Conservation (phyloP, 2,329 filamentous ascomycete genomes). For the Atkinsonella hypoxylon region DNA sequence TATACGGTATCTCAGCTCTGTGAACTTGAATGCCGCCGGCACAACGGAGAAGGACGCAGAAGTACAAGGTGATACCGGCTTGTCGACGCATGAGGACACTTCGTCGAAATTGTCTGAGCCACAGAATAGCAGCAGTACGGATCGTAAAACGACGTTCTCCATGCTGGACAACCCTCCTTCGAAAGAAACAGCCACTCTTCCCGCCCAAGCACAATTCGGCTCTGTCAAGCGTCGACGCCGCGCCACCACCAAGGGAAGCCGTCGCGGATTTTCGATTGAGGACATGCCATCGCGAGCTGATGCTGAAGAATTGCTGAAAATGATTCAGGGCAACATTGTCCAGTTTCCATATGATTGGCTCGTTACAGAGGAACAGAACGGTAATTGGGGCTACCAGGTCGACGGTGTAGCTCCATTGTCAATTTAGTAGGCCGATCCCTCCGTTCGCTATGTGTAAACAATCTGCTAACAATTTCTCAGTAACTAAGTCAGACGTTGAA, state of each 20-base stretch:
- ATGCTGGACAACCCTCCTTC: conserved; percentile 36
- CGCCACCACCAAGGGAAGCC: conserved; percentile 57
- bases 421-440: conserved; percentile 65
- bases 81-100: conserved; percentile 34
- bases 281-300: conserved; percentile 65
- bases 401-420: conserved; percentile 92
- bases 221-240: conserved; percentile 53
- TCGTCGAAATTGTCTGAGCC: conserved; percentile 21
- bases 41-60: conserved; percentile 1
- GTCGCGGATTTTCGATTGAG: conserved; percentile 54
- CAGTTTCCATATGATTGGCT: conserved; percentile 96
- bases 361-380: conserved; percentile 77
- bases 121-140: conserved; percentile 27
- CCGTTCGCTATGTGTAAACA: too few relatives aligned
- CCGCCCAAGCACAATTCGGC: conserved; percentile 24
- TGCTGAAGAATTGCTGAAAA: conserved; percentile 66
- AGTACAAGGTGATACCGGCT: conserved; percentile 27
- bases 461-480: not conserved
- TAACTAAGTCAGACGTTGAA: not conserved
- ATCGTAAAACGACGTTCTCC: conserved; percentile 46
- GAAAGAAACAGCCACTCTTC: conserved; percentile 18
- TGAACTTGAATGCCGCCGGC: conserved; percentile 22
- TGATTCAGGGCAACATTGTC: conserved; percentile 82
- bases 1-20: conserved; percentile 20
- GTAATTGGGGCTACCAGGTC: conserved; percentile 94